Evolutionary conservation across 352 stramenopile genomes (phyloP), one percentile per base, ranked within the genome.

Genomic region (Globisporangium carolinianum): DNA sequence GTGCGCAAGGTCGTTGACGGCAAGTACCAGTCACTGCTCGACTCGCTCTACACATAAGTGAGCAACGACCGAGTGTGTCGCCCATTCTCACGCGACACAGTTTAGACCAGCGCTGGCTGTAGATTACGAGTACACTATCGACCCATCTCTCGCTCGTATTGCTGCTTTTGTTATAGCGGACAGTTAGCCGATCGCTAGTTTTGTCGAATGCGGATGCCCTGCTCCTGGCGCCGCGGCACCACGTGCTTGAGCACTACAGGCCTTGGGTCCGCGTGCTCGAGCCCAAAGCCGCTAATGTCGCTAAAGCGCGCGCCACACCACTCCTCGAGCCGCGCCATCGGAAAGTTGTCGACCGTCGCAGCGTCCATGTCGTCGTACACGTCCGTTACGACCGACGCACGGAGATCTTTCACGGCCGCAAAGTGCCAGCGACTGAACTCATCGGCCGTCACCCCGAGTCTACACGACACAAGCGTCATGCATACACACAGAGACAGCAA

Each of bases 161-260:
- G 14, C 35, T 57, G 17, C 49, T 32, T 32, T 32, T 32, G 24
- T 32, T 32, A 32, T 32, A 32, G 1, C 24, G 24, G 24, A 32
- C 24, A 32, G 24, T 32, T 32, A 32, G 24, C 24, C 11, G 3
- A 6, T 43, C 7, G 39, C 7, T 63, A 89, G 58, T 72, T 86
- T 60, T 90, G 71, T 47, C 86, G 86, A 58, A 95, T 95, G 60
- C 79, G 83, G 56, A 95, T 95, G 15, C 86, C 86, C 38, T 87
- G 81, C 47, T 95, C 86, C 35, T 86, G 78, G n/a, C 83, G 80
- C 52, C 84, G 69, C 8, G 18, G 47, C 39, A 15, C 35, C 41
- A 12, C 43, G 42, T 67, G 65, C 39, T 82, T 73, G 2, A 55
- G 41, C 10, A 53, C 45, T 66, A 58, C 56, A 1, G 76, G 69